Percentiles rank a stretch among this genome's conserved stretches.
These are phyloP conservation scores for Helichrysum umbraculigerum DNA, from an alignment of 129 eudicot genomes.

Conservation along the genomic window DNA sequence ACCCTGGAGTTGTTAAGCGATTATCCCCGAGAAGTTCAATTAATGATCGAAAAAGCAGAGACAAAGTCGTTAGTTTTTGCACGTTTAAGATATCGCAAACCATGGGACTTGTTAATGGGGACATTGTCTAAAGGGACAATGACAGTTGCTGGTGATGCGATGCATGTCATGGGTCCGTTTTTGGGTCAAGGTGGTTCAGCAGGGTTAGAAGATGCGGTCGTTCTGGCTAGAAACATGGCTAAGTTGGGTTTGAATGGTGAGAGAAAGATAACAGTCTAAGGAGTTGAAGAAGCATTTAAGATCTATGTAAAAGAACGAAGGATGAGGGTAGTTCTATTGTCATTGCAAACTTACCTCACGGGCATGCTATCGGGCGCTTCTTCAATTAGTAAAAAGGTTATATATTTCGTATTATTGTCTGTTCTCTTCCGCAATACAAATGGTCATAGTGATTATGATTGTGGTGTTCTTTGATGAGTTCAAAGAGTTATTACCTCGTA, in stretches of 20 bases:
- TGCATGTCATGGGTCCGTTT: conserved; percentile 77
- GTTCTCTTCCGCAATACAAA: conserved; percentile 36
- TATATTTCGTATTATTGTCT: conserved; percentile 30
- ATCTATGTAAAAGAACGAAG: conserved; percentile 40
- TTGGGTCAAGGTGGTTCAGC: conserved; percentile 80
- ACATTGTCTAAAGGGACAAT: conserved; percentile 47
- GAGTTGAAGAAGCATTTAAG: conserved; percentile 41
- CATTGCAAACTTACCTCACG: conserved; percentile 51
- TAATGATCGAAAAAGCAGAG: conserved; percentile 42
- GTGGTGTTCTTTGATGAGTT: conserved; percentile 55
- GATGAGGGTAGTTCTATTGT: conserved; percentile 49
- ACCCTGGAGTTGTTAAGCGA: conserved; percentile 27
- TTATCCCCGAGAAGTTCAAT: conserved; percentile 39
- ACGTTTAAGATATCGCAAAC: conserved; percentile 52
- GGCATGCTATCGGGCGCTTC: conserved; percentile 35
- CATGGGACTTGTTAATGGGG: conserved; percentile 60
- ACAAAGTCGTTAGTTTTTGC: conserved; percentile 35
- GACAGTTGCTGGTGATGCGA: conserved; percentile 69
- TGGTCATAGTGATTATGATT: conserved; percentile 54
- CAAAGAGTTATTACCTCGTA: too few relatives aligned
- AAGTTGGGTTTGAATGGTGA: conserved; percentile 16
- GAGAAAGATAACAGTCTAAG: neutral
- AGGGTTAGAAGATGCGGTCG: conserved; percentile 65
- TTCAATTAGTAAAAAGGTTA: conserved; percentile 33
- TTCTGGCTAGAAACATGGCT: conserved; percentile 54